Conservation (phyloP, 73 alveolate species). For the Blepharisma japonicum region DNA sequence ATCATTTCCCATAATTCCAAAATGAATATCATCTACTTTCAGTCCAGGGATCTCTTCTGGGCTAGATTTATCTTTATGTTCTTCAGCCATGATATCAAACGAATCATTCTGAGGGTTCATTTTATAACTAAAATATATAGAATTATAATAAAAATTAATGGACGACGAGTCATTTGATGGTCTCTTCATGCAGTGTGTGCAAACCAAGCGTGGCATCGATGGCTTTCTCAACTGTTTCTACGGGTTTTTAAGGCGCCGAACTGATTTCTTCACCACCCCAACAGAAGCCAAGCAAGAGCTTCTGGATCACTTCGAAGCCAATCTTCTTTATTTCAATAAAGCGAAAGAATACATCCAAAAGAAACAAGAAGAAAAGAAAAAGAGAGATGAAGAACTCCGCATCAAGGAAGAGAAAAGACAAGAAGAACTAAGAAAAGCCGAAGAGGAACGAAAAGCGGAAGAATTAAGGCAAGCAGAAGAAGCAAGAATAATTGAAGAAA, state of each 20-base stretch:
- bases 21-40: too few species aligned
- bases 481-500: slow-evolving; percentile 55
- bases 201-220: slow-evolving; percentile 84
- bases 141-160: neutral
- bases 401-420: slow-evolving; percentile 50
- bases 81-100: too few species aligned
- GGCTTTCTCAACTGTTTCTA: slow-evolving; percentile 80
- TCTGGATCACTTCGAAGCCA: slow-evolving; percentile 47
- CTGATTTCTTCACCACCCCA: slow-evolving; percentile 87
- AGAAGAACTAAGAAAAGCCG: slow-evolving; percentile 39
- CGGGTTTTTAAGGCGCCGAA: slow-evolving; percentile 88
- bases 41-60: too few species aligned
- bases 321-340: slow-evolving; percentile 44
- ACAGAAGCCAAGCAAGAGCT: slow-evolving; percentile 60
- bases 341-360: slow-evolving; percentile 64
- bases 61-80: too few species aligned
- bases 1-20: too few species aligned
- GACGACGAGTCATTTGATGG: slow-evolving; percentile 86
- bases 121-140: too few species aligned
- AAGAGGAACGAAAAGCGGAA: slow-evolving; percentile 44
- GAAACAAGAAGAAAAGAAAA: slow-evolving; percentile 51
- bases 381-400: slow-evolving; percentile 62
- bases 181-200: slow-evolving; percentile 90
- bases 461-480: slow-evolving; percentile 58
- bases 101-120: too few species aligned